Conservation (phyloP, 169 alveolate species). For the Pseudocohnilembus persalinus region DNA sequence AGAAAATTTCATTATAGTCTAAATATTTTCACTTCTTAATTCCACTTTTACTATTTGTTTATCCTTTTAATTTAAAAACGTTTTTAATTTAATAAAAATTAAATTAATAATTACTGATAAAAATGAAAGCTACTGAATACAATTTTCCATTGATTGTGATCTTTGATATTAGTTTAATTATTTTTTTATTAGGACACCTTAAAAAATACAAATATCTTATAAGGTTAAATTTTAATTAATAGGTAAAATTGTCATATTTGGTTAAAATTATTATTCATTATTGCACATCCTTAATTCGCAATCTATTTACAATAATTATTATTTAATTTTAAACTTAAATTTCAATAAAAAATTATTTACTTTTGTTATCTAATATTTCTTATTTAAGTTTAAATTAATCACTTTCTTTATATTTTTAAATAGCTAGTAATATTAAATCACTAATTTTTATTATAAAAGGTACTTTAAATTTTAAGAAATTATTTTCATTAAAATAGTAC, state of each 20-base stretch:
- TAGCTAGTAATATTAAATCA: not conserved
- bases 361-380: no score
- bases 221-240: no score
- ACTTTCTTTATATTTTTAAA: no score
- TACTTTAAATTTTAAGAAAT: not conserved
- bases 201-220: not conserved
- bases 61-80: not conserved
- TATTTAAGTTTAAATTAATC: not conserved
- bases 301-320: not conserved
- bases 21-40: not conserved
- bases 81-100: no score
- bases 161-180: not conserved
- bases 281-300: not conserved
- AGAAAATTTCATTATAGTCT: not conserved
- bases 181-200: not conserved
- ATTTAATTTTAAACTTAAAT: no score
- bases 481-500: not conserved
- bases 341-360: no score
- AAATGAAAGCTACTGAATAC: not conserved
- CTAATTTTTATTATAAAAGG: no score
- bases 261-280: not conserved
- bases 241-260: not conserved
- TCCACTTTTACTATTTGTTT: not conserved
- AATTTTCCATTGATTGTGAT: not conserved
- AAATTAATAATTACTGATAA: no score